Base-by-base conservation (phyloP, 306 rosid species). In the Cajanus cajan region DNA sequence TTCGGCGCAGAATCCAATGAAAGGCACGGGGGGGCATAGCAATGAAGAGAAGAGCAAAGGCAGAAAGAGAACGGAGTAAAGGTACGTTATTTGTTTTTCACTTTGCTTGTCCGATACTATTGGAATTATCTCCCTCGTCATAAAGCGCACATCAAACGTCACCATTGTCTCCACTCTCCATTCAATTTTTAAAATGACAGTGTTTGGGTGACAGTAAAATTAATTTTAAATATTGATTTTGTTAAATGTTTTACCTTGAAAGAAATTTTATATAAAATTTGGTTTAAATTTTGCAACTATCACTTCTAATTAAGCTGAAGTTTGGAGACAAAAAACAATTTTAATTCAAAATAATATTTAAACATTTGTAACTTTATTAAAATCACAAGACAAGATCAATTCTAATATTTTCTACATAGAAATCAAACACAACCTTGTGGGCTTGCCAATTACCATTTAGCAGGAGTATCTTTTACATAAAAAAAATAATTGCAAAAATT, bases 31-130 rank as follows among this genome's bases (percentile, higher is more conserved):
- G 79, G 31, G 31, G 58, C 55, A 73, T 55, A 78, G 70, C 65
- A 62, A 61, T 39, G 40, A 28, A 45, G 59, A 54, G 79, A 80
- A 51, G 68, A 72, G 63, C 77, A 40, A 61, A 76, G 88, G 90
- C 83, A 66, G 28, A 74, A 58, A 63, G 74, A 74, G 61, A 79
- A 67, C 21, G 72, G 78, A 82, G 80, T 34, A 79, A 86, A 90
- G 94, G 89, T 82, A 67, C 9, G 13, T 57, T 39, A 2, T 63
- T 9, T 33, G 9, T 73, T 65, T 55, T 50, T 71, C 81, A 70
- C 94, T 88, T 90, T 87, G 61, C 86, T 83, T 83, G 87, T 79
- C 84, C 82, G 45, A 77, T 70, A 68, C 79, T 70, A 19, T 54
- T 55, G 79, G 80, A 74, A 78, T 85, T 68, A 74, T 78, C 6